Evolutionary conservation across 140 eudicot genomes (phyloP), one percentile per base, ranked within the genome.

Genomic region (Erigeron philadelphicus): DNA sequence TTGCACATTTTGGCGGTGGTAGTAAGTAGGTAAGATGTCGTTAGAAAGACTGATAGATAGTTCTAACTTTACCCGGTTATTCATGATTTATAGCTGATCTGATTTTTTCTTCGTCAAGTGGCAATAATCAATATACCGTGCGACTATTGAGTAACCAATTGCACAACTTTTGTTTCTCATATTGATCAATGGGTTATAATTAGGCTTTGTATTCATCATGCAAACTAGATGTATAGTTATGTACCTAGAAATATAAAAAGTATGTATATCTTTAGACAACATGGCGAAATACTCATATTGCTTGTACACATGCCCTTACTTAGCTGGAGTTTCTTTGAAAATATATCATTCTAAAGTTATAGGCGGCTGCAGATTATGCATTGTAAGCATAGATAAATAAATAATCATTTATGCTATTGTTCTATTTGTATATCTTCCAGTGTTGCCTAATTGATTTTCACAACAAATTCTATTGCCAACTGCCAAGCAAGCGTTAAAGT

Each of bases 151-250:
- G 38, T 31, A 23, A 38, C 61, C 25, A 48, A 48, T 48, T 2
- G 12, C 10, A 15, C 5, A 67, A 8, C 57, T 44, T 19, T 15
- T 71, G 45, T 23, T 10, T 43, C 58, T 57, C 18, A 7, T 21
- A 57, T 56, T 41, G 55, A 18, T 10, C 16, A 18, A 42, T 70
- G 42, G 42, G 21, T 9, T 17, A 11, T 44, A 35, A 17, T 6
- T 7, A 9, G 74, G 42, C 31, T 41, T 18, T 16, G 35, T 56
- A 54, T 41, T 42, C 9, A 2, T 67, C 61, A 67, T 50, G 46
- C 46, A 52, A 67, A 55, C 55, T 55, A 55, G 43, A 69, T 23
- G 21, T 68, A 58, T 71, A 31, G 38, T 31, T 31, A 31, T 31
- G 5, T 31, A 31, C 38, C 10, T 5, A 48, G 3, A 48, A 8